Evolutionary conservation across 2,329 filamentous ascomycete genomes (phyloP).

Genomic region (Didymella arachidicola): DNA sequence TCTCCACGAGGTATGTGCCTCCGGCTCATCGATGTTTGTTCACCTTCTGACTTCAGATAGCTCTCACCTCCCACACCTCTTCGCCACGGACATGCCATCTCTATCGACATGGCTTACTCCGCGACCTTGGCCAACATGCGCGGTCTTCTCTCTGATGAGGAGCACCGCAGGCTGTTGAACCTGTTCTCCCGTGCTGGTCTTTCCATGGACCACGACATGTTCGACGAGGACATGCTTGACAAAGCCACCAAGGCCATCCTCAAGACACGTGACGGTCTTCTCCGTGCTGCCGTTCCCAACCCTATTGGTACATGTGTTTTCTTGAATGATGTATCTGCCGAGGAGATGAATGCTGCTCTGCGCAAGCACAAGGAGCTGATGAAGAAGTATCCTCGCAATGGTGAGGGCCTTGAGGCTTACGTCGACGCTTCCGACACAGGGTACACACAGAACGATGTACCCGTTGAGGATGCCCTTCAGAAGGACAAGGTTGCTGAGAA

Average conservation of each 20-base stretch:
- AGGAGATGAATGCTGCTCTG: conserved; percentile 69
- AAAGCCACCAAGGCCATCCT: conserved; percentile 73
- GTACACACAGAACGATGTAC: conserved; percentile 58
- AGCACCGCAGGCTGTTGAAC: conserved; percentile 69
- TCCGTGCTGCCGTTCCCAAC: conserved; percentile 72
- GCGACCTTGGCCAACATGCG: conserved; percentile 71
- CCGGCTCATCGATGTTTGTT: background rate
- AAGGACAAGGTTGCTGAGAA: conserved; percentile 35
- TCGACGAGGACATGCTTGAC: conserved; percentile 70
- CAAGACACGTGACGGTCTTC: conserved; percentile 72
- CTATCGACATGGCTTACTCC: conserved; percentile 78
- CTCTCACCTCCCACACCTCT: conserved; percentile 72
- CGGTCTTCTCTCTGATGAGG: conserved; percentile 66
- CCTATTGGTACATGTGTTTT: conserved; percentile 73
- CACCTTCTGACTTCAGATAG: conserved; percentile 46
- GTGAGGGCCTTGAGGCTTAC: conserved; percentile 72
- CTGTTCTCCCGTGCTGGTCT: conserved; percentile 75
- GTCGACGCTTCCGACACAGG: conserved; percentile 75
- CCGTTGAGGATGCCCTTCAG: conserved; percentile 45
- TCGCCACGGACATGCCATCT: conserved; percentile 76
- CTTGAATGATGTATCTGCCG: conserved; percentile 69
- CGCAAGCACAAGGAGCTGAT: conserved; percentile 69
- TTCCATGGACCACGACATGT: conserved; percentile 74
- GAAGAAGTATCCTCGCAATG: conserved; percentile 68
- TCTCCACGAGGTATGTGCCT: conserved; percentile 60